Percentiles rank a stretch among this genome's conserved stretches.
These are phyloP conservation scores for Sporothrix brasiliensis DNA, from an alignment of 2,329 filamentous ascomycete species.

Conservation along the genomic window DNA sequence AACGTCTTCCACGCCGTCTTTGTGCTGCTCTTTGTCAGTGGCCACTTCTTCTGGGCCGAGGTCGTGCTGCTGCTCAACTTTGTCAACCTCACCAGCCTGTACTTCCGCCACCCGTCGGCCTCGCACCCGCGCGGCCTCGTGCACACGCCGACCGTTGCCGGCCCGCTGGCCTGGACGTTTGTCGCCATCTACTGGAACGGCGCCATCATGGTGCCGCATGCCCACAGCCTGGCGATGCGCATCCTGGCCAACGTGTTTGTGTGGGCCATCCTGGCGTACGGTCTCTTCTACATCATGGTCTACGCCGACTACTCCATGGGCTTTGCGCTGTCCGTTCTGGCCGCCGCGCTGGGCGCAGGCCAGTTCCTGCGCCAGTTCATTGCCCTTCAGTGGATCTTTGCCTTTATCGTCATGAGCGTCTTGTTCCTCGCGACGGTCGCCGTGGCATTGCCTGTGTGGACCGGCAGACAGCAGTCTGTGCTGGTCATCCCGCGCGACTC, in stretches of 20 bases:
- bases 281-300: slow-evolving; percentile 71
- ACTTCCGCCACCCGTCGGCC: slow-evolving; percentile 76
- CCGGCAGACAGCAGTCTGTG: slow-evolving; percentile 55
- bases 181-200: slow-evolving; percentile 88
- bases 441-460: slow-evolving; percentile 65
- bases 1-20: slow-evolving; percentile 83
- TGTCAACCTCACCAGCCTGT: slow-evolving; percentile 74
- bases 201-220: slow-evolving; percentile 74
- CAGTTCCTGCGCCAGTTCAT: slow-evolving; percentile 75
- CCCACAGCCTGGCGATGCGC: slow-evolving; percentile 67
- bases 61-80: slow-evolving; percentile 78
- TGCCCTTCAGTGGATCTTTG: slow-evolving; percentile 90
- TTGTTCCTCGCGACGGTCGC: slow-evolving; percentile 70
- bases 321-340: slow-evolving; percentile 73
- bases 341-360: slow-evolving; percentile 73
- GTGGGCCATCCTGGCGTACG: slow-evolving; percentile 79
- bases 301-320: slow-evolving; percentile 81
- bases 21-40: slow-evolving; percentile 79
- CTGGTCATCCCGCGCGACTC: slow-evolving; percentile 47
- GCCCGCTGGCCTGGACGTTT: slow-evolving; percentile 83
- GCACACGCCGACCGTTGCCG: slow-evolving; percentile 73
- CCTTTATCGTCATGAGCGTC: slow-evolving; percentile 77
- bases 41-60: slow-evolving; percentile 74
- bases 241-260: slow-evolving; percentile 86
- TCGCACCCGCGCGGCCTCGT: slow-evolving; percentile 63